Conservation (phyloP, 768 basidiomycete species). For the Hericium erinaceus region DNA sequence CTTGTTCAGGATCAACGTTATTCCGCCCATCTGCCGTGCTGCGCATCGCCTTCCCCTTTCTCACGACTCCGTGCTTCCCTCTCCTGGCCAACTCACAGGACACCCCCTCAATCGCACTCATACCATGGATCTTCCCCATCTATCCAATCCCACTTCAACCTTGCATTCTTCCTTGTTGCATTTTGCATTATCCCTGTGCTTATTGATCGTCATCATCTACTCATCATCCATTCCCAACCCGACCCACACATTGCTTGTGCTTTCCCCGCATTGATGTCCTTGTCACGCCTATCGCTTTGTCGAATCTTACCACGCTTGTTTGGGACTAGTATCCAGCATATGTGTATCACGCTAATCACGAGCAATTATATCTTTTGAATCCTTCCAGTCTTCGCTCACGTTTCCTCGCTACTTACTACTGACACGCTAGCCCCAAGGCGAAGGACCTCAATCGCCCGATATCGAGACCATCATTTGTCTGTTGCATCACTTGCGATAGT, state of each 20-base stretch:
- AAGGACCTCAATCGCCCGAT: too few species aligned
- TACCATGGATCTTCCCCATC: not conserved
- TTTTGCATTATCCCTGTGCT: not conserved
- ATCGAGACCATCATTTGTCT: too few species aligned
- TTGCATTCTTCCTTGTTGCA: not conserved
- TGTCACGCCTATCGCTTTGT: not conserved
- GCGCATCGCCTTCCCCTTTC: not conserved
- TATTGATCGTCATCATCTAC: not conserved
- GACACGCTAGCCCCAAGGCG: too few species aligned
- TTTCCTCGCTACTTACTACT: too few species aligned
- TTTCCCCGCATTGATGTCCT: not conserved
- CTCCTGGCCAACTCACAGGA: not conserved
- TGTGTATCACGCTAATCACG: not conserved
- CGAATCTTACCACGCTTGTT: not conserved
- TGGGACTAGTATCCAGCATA: not conserved
- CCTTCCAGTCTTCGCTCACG: not conserved
- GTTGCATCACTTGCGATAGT: too few species aligned
- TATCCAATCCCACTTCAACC: not conserved
- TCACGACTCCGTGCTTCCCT: not conserved
- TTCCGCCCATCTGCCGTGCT: not conserved
- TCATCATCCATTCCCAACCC: not conserved
- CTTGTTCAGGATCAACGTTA: not conserved
- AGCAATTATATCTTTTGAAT: not conserved
- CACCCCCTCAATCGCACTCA: not conserved
- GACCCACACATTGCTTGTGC: not conserved